These are phyloP conservation scores for Populus nigra DNA, from an alignment of 345 rosid genomes.

Conservation along the genomic window DNA sequence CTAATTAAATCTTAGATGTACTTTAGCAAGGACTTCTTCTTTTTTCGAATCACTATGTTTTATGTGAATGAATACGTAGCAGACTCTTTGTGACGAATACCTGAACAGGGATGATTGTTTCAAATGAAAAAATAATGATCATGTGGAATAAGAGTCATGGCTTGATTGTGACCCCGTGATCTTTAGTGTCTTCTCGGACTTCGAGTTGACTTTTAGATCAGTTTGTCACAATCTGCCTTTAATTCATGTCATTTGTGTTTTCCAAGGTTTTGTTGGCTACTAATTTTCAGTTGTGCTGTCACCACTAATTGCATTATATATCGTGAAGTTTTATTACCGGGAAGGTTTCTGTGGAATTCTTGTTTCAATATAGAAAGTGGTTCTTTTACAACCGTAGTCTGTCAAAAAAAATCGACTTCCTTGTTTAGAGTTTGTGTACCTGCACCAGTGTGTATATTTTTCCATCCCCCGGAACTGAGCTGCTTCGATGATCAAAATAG, in stretches of 20 bases:
- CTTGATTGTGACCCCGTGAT: background rate
- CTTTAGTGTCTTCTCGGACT: background rate
- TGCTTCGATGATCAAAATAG: too few species aligned
- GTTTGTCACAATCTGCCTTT: background rate
- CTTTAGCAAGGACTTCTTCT: too few species aligned
- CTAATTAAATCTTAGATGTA: too few species aligned
- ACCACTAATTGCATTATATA: background rate
- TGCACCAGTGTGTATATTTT: background rate
- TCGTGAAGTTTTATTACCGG: background rate
- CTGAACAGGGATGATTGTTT: background rate
- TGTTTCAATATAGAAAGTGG: background rate
- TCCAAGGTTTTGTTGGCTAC: background rate
- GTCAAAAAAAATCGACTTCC: background rate
- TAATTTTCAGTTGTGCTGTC: background rate
- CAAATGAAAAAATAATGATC: background rate
- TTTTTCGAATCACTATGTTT: too few species aligned
- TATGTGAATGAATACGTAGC: too few species aligned
- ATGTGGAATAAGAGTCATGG: background rate
- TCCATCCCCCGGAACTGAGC: too few species aligned
- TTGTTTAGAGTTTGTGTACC: background rate
- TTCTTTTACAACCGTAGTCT: background rate
- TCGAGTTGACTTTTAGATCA: background rate
- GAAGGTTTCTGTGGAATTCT: background rate
- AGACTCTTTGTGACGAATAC: background rate
- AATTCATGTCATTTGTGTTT: background rate